Evolutionary conservation across 805 yeast genomes (phyloP).

Genomic region (Diddensiella caesifluorescens): DNA sequence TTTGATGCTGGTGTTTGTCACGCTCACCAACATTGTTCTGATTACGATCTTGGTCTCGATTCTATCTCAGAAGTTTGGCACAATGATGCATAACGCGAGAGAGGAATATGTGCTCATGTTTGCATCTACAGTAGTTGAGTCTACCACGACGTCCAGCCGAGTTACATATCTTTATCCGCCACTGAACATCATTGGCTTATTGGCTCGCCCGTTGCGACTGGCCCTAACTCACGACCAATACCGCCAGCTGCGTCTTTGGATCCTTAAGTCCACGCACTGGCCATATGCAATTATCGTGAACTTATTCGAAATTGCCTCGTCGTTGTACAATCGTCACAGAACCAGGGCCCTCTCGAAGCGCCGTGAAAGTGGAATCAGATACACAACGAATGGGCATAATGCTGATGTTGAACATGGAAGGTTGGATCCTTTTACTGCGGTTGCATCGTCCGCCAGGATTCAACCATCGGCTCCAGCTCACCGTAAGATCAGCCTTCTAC

Average conservation of each 20-base stretch:
- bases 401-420: background rate
- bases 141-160: conserved; percentile 30
- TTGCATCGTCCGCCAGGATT: background rate
- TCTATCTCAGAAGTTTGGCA: conserved; percentile 30
- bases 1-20: conserved; percentile 31
- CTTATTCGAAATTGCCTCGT: conserved; percentile 20
- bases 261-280: conserved; percentile 29
- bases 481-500: background rate
- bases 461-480: conserved; percentile 1
- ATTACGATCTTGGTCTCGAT: conserved; percentile 34
- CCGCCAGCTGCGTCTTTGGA: conserved; percentile 23
- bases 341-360: background rate
- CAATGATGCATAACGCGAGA: conserved; percentile 31
- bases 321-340: conserved; percentile 5
- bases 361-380: conserved; percentile 1
- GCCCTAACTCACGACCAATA: conserved; percentile 24
- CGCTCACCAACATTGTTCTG: conserved; percentile 27
- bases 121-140: conserved; percentile 29
- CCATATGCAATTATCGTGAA: conserved; percentile 26
- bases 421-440: conserved; percentile 2
- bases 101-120: conserved; percentile 31
- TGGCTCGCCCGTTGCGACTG: conserved; percentile 28
- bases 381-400: background rate
- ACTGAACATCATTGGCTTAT: conserved; percentile 26
- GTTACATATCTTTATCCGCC: conserved; percentile 33